Evolutionary conservation across 2,329 filamentous ascomycete genomes (phyloP), one percentile per base, ranked within the genome.

Genomic region (Diplodia seriata): DNA sequence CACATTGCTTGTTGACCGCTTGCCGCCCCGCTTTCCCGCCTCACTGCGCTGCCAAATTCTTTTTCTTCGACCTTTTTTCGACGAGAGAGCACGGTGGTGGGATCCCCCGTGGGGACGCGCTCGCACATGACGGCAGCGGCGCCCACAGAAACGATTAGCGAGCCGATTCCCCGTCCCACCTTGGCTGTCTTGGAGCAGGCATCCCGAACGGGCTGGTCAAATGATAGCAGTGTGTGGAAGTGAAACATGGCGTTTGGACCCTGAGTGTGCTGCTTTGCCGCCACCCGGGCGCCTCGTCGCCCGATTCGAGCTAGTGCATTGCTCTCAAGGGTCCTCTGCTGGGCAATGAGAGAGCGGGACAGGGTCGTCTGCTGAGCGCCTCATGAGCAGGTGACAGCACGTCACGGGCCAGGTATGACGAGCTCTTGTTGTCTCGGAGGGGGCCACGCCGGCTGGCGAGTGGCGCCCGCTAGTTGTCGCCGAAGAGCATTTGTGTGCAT

Each of bases 361-460:
- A 31, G 8, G 18, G 23, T n/a, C 29, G 53, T 56, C 54, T 56
- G 54, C 18, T 56, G 54, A 56, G 54, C 31, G 54, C 40, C 31
- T 56, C 54, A 15, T 56, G 54, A 56, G 54, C 54, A 56, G 54
- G 54, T 31, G 29, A 55, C 51, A 12, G 51, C 26, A 23, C 29
- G n/a, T 55, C 51, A 55, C 51, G 31, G 29, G n/a, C 54, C 54
- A 56, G 18, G 33, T 56, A 36, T 38, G 54, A 56, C n/a, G 29
- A 18, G 18, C 18, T 55, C 14, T 43, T 18, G 15, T 43, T 33
- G 54, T 56, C 33, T 56, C 54, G 54, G 54, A 56, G 18, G 9
- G 26, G 8, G 40, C 18, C 31, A 38, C 54, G 29, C 18, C 33
- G 23, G 31, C 20, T 15, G n/a, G 18, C 53, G 53, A 55, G 53